Evolutionary conservation across 1,284 basidiomycete genomes (phyloP).

Genomic region (Meira miltonrushii): DNA sequence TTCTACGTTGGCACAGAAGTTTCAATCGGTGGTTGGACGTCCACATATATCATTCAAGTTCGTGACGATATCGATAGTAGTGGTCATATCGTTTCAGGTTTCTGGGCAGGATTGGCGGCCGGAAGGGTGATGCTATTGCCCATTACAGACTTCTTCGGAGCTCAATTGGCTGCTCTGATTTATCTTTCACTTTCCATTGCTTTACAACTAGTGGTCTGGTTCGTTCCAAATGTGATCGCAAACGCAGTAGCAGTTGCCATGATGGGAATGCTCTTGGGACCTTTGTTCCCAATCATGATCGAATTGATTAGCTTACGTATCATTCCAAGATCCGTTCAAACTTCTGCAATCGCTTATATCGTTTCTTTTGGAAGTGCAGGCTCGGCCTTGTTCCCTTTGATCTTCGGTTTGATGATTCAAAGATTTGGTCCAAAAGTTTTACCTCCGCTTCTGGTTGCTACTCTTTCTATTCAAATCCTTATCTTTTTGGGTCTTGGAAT

Average conservation of each 20-base stretch:
- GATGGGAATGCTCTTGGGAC: slow-evolving; percentile 29
- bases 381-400: slow-evolving; percentile 27
- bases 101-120: slow-evolving; percentile 33
- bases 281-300: slow-evolving; percentile 32
- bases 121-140: slow-evolving; percentile 34
- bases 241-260: slow-evolving; percentile 30
- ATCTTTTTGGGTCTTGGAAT: slow-evolving; percentile 15
- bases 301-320: slow-evolving; percentile 17
- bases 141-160: slow-evolving; percentile 24
- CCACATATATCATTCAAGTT: slow-evolving; percentile 22
- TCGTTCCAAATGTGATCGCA: slow-evolving; percentile 29
- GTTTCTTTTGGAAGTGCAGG: slow-evolving; percentile 25
- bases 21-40: slow-evolving; percentile 33
- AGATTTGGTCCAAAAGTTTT: slow-evolving; percentile 25
- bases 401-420: slow-evolving; percentile 28
- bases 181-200: slow-evolving; percentile 26
- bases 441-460: slow-evolving; percentile 26
- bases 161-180: slow-evolving; percentile 24
- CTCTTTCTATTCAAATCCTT: slow-evolving; percentile 21
- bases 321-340: slow-evolving; percentile 26
- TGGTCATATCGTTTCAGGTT: slow-evolving; percentile 32
- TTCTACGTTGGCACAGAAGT: slow-evolving; percentile 37
- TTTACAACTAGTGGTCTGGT: slow-evolving; percentile 30
- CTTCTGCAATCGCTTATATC: slow-evolving; percentile 29
- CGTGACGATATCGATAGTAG: slow-evolving; percentile 17